Evolutionary conservation across 805 yeast genomes (phyloP), one percentile per base, ranked within the genome.

Genomic region (Sugiyamaella boreocaroliniensis): DNA sequence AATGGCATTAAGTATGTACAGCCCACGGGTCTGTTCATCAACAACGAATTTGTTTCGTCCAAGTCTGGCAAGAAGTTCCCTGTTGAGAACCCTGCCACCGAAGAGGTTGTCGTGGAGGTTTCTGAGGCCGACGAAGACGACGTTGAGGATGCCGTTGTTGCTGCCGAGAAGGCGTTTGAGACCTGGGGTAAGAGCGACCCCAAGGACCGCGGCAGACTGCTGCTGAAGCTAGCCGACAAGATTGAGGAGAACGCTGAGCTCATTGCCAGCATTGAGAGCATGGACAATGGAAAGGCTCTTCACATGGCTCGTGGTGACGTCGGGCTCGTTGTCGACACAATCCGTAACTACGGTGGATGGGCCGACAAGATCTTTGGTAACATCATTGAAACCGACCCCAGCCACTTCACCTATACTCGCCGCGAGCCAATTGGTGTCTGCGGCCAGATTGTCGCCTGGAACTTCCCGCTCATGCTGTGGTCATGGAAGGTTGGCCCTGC

Each of bases 21-120:
- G 73, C 96, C 96, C 62, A 83, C 86, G 10, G 97, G 97, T 58
- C 73, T 90, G 62, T 90, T 87, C 76, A 88, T 90, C 68, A 85
- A 88, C 75, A 87, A 87, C 70, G 87, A 87, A 68, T 88, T 85
- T 64, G 83, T 84, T 52, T 62, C 72, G 47, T 76, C 86, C 7
- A 69, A 71, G 34, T 77, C 78, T 51, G 79, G 77, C 51, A 73
- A 78, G 63, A 80, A 82, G n/a, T 72, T 85, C 54, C 65, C 71
- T 4, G 79, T 76, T 14, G 77, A 78, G 52, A 62, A 61, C 55
- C 65, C 58, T 16, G 52, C 70, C 51, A 68, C 67, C 26, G 71
- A 85, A 68, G 86, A 84, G 64, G 76, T 76, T 55, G 77, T 85
- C 57, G 74, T 82, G 47, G 77, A 78, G 53, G 80, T 85, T 49